phyloP scores from a whole-genome alignment of 176 grass and related monocot genomes.

The Oryza meyeriana region DNA sequence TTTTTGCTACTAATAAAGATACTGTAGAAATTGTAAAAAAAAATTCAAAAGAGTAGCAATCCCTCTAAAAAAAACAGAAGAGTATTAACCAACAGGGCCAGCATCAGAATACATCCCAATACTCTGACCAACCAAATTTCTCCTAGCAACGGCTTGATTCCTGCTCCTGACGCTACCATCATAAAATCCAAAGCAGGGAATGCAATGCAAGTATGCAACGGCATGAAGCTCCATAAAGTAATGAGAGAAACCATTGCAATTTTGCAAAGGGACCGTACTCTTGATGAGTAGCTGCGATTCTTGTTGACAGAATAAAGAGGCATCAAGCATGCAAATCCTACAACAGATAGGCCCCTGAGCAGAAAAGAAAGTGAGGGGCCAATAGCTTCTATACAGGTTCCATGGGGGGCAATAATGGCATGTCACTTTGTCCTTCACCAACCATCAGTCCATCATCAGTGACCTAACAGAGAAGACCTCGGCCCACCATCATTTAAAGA shows the following conservation, averaged over 20 bases:
- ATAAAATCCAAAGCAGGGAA: not conserved
- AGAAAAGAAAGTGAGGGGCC: slow-evolving; percentile 2
- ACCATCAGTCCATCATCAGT: not conserved
- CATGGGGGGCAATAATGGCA: slow-evolving; percentile 13
- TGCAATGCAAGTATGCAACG: slow-evolving; percentile 17
- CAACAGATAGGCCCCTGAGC: slow-evolving; percentile 17
- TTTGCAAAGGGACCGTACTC: not conserved
- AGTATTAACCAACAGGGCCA: not conserved
- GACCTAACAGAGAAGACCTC: slow-evolving; percentile 14
- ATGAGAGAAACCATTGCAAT: slow-evolving; percentile 2
- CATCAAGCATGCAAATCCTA: slow-evolving; percentile 23
- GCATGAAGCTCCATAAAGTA: slow-evolving; percentile 24
- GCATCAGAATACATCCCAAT: not conserved
- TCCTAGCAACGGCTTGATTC: slow-evolving; percentile 25
- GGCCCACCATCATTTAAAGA: slow-evolving; percentile 21
- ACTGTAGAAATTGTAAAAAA: too few species aligned
- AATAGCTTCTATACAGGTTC: slow-evolving; percentile 19
- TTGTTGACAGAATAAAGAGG: not conserved
- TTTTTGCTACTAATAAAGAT: too few species aligned
- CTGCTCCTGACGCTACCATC: slow-evolving; percentile 1
- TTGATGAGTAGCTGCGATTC: not conserved
- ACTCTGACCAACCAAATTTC: slow-evolving; percentile 1
- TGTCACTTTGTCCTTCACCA: slow-evolving; percentile 31
- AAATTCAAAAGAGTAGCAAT: not conserved
- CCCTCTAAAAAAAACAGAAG: not conserved